Evolutionary conservation across 2,329 filamentous ascomycete species (phyloP), one percentile per base, ranked within the genome.

Genomic region (Colletotrichum brevisporum): DNA sequence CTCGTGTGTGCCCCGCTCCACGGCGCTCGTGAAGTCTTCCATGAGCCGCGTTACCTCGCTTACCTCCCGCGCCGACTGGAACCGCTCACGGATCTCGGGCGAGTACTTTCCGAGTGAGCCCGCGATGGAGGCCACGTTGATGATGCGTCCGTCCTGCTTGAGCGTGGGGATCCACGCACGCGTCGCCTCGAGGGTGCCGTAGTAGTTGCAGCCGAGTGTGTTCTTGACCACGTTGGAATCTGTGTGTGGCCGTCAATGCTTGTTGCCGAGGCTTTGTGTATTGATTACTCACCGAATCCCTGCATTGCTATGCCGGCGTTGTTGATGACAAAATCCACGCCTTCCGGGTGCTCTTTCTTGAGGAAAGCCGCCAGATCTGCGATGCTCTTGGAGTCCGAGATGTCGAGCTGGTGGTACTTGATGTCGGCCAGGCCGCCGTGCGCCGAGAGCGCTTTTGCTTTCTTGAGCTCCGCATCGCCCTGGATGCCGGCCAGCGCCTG

Each of bases 271-370:
- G 27, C 4, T 6, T 31, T 5, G n/a, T n/a, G n/a, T 5, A 9
- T 31, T 31, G 3, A 31, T 21, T 5, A 62, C 74, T 15, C 71
- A 83, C 81, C 79, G 62, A 85, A 85, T 2, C 83, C 83, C 6
- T 83, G 71, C 76, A 85, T 73, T 1, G 83, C 83, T 48, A 85
- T 82, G 4, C 80, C 85, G 0, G 86, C 86, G 68, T 88, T 88
- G 76, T 88, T 88, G 75, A 88, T 82, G 12, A 87, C 77, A 45
- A 87, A 80, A 67, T 88, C 85, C 39, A 88, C 79, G 4, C 85
- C 84, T 6, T 84, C 79, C 2, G 80, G 79, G 68, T 88, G 84
- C 36, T 81, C 74, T 53, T 80, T 74, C 70, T 81, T 79, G 48
- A 88, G 63, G 51, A 80, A 78, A 1, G 78, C 74, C 2, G 79